Conservation (phyloP, 2,329 filamentous ascomycete species). For the Grosmannia penicillata region DNA sequence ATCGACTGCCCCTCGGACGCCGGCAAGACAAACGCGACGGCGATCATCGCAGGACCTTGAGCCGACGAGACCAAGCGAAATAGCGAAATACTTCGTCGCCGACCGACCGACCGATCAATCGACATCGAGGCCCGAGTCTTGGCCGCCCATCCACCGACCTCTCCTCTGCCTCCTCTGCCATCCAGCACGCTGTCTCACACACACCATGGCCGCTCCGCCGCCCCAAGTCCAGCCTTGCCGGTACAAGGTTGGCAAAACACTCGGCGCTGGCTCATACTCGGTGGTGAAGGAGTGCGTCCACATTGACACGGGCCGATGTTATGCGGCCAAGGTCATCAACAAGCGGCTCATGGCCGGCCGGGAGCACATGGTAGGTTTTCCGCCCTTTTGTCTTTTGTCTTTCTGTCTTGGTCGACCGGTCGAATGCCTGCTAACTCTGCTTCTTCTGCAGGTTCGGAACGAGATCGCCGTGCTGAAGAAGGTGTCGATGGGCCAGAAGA, state of each 20-base stretch:
- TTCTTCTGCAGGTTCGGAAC: conserved; percentile 61
- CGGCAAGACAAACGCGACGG: too few species aligned
- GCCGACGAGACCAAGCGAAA: too few species aligned
- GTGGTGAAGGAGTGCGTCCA: conserved; percentile 98
- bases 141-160: not conserved
- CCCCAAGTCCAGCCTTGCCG: conserved; percentile 74
- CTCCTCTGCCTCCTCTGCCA: not conserved
- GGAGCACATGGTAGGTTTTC: conserved; percentile 90
- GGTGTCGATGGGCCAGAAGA: conserved; percentile 98
- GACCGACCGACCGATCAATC: too few species aligned
- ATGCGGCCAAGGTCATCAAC: conserved; percentile 98
- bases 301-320: conserved; percentile 93
- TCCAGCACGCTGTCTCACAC: not conserved
- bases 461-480: conserved; percentile 95
- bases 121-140: too few species aligned
- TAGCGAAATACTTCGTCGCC: too few species aligned
- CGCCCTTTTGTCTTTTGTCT: not conserved
- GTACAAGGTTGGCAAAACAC: conserved; percentile 97
- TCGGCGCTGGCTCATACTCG: conserved; percentile 92
- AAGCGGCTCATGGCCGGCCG: conserved; percentile 94
- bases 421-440: not conserved
- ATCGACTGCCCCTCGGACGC: too few species aligned
- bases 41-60: too few species aligned
- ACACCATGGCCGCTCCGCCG: conserved; percentile 6
- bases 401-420: not conserved